Evolutionary conservation across 208 protist genomes (phyloP), one percentile per base, ranked within the genome.

Genomic region (Leptomonas pyrrhocoris): DNA sequence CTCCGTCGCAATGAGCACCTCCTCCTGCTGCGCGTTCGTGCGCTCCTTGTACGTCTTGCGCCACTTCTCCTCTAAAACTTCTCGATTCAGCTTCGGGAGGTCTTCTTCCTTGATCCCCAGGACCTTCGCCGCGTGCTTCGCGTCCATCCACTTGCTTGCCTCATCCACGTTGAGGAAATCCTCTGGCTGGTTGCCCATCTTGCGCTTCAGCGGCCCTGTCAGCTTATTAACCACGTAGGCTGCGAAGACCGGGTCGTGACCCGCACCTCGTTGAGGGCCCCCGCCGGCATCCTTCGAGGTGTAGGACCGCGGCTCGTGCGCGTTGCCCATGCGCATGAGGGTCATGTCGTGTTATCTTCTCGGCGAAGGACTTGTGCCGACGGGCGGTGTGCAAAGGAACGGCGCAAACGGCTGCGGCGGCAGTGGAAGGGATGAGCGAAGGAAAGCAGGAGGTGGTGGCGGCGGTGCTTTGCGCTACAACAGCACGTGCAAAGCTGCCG

Each of bases 131-230:
- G 91, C 91, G 23, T 79, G 66, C 56, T 77, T 76, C 21, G 87
- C 86, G 25, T 94, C 87, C 86, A 96, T 94, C 89, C 91, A 96
- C 76, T 91, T 91, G 12, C 73, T 71, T 2, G 81, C 45, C 73
- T 96, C 88, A 21, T 93, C 86, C 13, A 92, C 74, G 45, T 85
- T 86, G 13, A 94, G 66, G 63, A 80, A 92, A 55, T 94, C 86
- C 58, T 92, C 86, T 0, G 78, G 81, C 7, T 74, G 80, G 16
- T 77, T 86, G 69, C 57, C 59, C n/a, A 58, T 56, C 70, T 92
- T 94, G 9, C 86, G 86, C 51, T 72, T 53, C 53, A 96, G 77
- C 38, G 88, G 88, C 8, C 83, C 86, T 1, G 80, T 86, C 21
- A 75, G 45, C 56, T 80, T 68, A 48, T 73, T 66, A 40, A 79